phyloP scores from a whole-genome alignment of 208 protist species.

The Crithidia thermophila region DNA sequence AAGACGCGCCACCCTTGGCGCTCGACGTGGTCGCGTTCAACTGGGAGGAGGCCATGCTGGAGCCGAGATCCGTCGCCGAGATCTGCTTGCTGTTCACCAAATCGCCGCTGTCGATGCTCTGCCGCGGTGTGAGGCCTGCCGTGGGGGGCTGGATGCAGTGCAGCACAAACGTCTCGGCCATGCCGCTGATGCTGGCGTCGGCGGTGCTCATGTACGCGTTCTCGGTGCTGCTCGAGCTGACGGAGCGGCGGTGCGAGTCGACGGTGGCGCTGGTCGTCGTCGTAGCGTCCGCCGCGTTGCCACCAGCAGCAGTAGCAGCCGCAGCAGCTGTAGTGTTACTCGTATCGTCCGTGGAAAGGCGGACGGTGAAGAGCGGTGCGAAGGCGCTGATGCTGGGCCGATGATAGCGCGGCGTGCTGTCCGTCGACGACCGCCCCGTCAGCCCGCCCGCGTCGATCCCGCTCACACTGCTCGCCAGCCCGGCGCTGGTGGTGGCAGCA shows the following conservation, averaged over 20 bases:
- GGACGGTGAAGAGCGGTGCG: constrained; percentile 29
- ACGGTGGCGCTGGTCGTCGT: not conserved
- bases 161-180: constrained; percentile 17
- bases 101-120: constrained; percentile 7
- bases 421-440: constrained; percentile 15
- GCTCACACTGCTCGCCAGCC: constrained; percentile 10
- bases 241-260: constrained; percentile 16
- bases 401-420: constrained; percentile 22
- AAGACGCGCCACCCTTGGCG: constrained; percentile 3
- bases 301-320: not conserved
- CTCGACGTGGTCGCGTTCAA: constrained; percentile 16
- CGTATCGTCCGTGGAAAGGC: constrained; percentile 5
- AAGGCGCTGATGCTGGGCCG: constrained; percentile 9
- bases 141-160: constrained; percentile 23
- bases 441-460: constrained; percentile 5
- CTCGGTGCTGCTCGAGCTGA: constrained; percentile 29
- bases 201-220: not conserved
- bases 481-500: not conserved
- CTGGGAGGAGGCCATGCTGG: constrained; percentile 7
- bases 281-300: not conserved
- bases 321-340: not conserved
- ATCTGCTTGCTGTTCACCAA: constrained; percentile 12
- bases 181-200: not conserved
- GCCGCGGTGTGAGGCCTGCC: constrained; percentile 1
- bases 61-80: not conserved